phyloP scores from a whole-genome alignment of 495 filamentous ascomycete genomes.

The Elaphomyces granulatus region DNA sequence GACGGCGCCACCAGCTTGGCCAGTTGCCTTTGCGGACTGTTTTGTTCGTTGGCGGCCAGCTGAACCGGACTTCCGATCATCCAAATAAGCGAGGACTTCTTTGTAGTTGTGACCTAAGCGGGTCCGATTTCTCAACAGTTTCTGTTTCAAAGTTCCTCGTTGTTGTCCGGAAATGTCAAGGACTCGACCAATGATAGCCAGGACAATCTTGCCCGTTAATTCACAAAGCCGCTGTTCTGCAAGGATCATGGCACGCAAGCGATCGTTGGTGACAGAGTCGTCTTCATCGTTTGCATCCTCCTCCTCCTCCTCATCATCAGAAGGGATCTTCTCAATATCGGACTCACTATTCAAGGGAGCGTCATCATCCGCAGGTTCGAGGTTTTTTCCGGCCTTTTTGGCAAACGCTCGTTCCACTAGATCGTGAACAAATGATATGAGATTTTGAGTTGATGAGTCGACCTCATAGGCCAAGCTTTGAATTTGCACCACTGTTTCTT shows the following conservation, averaged over 20 bases:
- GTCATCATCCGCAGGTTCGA: constrained; percentile 59
- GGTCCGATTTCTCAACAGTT: constrained; percentile 51
- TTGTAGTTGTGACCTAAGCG: constrained; percentile 59
- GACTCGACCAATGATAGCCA: constrained; percentile 57
- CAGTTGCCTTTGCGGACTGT: constrained; percentile 28
- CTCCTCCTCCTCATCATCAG: constrained; percentile 48
- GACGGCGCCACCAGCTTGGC: constrained; percentile 28
- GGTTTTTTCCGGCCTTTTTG: constrained; percentile 45
- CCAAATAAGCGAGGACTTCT: constrained; percentile 61
- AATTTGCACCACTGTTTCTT: constrained; percentile 36
- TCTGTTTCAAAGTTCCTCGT: constrained; percentile 44
- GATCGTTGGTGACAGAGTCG: constrained; percentile 34
- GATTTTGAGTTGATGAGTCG: constrained; percentile 35
- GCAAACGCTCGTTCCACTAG: constrained; percentile 62
- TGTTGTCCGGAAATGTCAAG: constrained; percentile 46
- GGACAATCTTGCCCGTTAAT: constrained; percentile 65
- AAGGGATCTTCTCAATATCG: constrained; percentile 24
- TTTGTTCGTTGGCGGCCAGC: constrained; percentile 32
- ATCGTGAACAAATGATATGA: constrained; percentile 59
- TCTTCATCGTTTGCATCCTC: constrained; percentile 37
- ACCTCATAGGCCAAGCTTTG: constrained; percentile 52
- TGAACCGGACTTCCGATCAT: constrained; percentile 37
- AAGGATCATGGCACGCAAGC: constrained; percentile 44
- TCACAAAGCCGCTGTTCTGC: constrained; percentile 76
- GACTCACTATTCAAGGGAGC: constrained; percentile 33